Percentiles rank a stretch among this genome's conserved stretches.
Conservation (phyloP, 305 asterid species). For the Plantago coronopus region DNA sequence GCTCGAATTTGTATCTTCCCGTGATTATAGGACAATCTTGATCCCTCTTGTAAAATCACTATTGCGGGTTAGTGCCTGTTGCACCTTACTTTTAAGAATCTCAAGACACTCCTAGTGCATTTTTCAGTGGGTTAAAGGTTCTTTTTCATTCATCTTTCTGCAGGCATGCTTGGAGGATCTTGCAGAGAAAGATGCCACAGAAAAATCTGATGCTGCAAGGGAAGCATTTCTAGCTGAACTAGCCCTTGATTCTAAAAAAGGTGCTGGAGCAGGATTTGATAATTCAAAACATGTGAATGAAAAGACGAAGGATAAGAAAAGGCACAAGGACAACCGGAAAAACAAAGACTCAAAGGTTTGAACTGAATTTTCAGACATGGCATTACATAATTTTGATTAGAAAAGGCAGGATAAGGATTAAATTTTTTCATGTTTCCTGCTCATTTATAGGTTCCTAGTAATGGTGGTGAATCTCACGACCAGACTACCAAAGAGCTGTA, state of each 20-base stretch:
- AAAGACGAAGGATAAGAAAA: constrained; percentile 74
- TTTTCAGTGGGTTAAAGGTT: constrained; percentile 23
- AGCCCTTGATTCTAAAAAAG: constrained; percentile 71
- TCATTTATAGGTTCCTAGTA: constrained; percentile 41
- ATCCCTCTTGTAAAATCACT: constrained; percentile 78
- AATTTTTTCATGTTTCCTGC: constrained; percentile 21
- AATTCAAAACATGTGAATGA: constrained; percentile 52
- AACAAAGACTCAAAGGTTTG: constrained; percentile 79
- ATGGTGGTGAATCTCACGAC: constrained; percentile 43
- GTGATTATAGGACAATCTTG: constrained; percentile 62
- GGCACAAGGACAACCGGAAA: constrained; percentile 59
- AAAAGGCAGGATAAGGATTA: constrained; percentile 22
- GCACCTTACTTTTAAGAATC: constrained; percentile 10
- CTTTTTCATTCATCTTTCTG: constrained; percentile 22
- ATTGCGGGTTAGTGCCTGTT: constrained; percentile 57
- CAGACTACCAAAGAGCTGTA: constrained; percentile 64
- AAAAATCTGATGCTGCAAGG: constrained; percentile 92
- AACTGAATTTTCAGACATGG: constrained; percentile 9
- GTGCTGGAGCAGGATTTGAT: constrained; percentile 46
- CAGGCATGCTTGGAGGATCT: constrained; percentile 77
- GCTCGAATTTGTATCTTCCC: constrained; percentile 60
- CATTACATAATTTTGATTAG: constrained; percentile 17
- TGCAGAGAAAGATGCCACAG: constrained; percentile 92
- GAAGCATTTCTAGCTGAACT: constrained; percentile 96
- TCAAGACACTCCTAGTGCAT: not conserved